Evolutionary conservation across 108 stramenopile species (phyloP), one percentile per base, ranked within the genome.

Genomic region (Asterionellopsis glacialis): DNA sequence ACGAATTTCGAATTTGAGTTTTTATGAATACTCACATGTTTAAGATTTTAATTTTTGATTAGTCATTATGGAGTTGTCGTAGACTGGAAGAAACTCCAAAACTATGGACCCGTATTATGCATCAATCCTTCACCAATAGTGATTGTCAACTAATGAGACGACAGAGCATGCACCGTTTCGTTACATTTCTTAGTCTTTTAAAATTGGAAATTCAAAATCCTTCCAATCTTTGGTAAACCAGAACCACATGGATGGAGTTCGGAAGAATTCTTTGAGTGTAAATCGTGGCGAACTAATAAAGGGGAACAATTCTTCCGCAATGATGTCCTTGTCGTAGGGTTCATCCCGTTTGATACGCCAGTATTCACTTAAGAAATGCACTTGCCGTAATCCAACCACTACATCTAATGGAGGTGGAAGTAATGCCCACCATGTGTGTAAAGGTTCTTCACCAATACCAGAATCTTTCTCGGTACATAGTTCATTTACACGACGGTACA

Each of bases 401-500:
- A 88, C 81, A 69, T 88, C 81, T 27, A 88, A 48, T 15, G 87
- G 87, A 33, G 83, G 83, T 6, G 83, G 83, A 22, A 88, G 62
- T 21, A 84, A 33, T 1, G 81, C 83, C 87, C 87, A 88, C 87
- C 87, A 88, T 40, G 61, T 71, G 23, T 71, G 52, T 13, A 88
- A 57, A 41, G 82, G 82, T 28, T 63, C 61, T 25, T 58, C 69
- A 7, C 43, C 39, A 24, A 70, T n/a, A 19, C 64, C 69, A n/a
- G 67, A 22, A 13, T 68, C 63, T 18, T 44, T 24, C 40, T 84
- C 80, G 15, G 56, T 61, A 55, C 73, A 87, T 16, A 84, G 49
- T 42, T 88, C 83, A 69, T 88, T 88, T n/a, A 88, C 83, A 33
- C 87, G 70, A 16, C 70, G 57, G 49, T 88, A 84, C 16, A 88